Base-by-base conservation (phyloP, 2,329 filamentous ascomycete genomes). In the Colletotrichum acutatum region DNA sequence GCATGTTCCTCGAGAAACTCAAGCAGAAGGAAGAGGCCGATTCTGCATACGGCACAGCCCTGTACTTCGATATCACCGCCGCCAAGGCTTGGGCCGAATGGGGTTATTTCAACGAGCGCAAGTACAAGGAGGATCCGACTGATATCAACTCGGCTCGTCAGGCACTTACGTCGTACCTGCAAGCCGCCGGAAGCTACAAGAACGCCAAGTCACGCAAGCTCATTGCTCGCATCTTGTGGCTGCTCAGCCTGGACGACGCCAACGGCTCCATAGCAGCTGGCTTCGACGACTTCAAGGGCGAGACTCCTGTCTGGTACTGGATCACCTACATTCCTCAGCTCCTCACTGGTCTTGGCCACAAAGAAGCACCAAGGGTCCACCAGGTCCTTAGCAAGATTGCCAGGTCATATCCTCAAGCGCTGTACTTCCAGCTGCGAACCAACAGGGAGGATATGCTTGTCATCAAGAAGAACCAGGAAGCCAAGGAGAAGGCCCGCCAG, bases 61-160 rank as follows among this genome's bases (percentile, higher is more conserved):
- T 99, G 73, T 98, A 96, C 84, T 98, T 98, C 78, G 97, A 99
- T 78, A 94, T 99, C 77, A 93, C 95, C 77, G 90, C 98, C 62
- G 94, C 97, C 4, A 99, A 99, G 84, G 97, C 97, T 3, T 99
- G 97, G 97, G 96, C 97, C 19, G 97, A 99, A 85, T 99, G 97
- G 97, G 97, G 97, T 63, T 95, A 97, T 79, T 99, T 98, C 87
- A 98, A 97, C 79, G 97, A 99, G 81, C 92, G 95, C 77, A 93
- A 97, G 68, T 99, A 98, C 87, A 98, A 98, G 84, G 93, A 95
- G 66, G 94, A 98, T 76, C 93, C 95, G 0, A 86, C 88, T 5
- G 94, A 98, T 79, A 88, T 97, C 67, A 93, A 93, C 74, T 91
- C 94, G 74, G 97, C 96, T 5, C 93, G 94, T 76, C 97, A 97